Base-by-base conservation (phyloP, 345 rosid genomes). In the Eucalyptus pauciflora region DNA sequence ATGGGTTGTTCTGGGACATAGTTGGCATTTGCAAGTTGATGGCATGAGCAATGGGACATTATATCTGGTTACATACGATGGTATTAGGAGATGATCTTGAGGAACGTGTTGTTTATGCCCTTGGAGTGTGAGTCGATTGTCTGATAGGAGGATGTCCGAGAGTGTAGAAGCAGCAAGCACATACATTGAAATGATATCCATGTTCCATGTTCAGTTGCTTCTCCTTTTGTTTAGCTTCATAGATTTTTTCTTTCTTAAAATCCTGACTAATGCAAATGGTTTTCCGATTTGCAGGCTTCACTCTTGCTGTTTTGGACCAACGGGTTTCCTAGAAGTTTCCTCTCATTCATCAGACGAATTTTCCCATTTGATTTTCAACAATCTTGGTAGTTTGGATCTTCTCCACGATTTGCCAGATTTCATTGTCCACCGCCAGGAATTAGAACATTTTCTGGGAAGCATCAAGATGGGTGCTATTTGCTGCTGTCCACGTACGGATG, bases 401-500 rank as follows among this genome's bases (percentile, higher is more conserved):
- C 46, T 71, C 81, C 81, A 71, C 11, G 46, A 71, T 71, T 18
- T 33, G 81, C 46, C 81, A 71, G 81, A 37, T 71, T 37, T 71
- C 81, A 20, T 71, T 71, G 27, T 71, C 81, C 46, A 37, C 81
- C 46, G 3, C 46, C 8, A 37, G 81, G 69, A 64, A 29, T 48
- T 33, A 86, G 58, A 71, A 49, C 76, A n/a, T 50, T 87, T 71
- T 71, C 37, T 87, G 60, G 37, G 43, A 37, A 87, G 86, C 80
- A 54, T 54, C 50, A 86, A 76, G 62, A 95, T 94, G 97, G 94
- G 95, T 88, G 92, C 93, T 48, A 89, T 93, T 85, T 95, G 95
- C 93, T 94, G 96, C 93, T 95, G 96, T 52, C 91, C 93, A 16
- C 89, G 95, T 50, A 86, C 90, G n/a, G 95, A 94, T 90, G 97